phyloP scores from a whole-genome alignment of 2,329 filamentous ascomycete genomes.

The Fusarium brevicatenulatum region DNA sequence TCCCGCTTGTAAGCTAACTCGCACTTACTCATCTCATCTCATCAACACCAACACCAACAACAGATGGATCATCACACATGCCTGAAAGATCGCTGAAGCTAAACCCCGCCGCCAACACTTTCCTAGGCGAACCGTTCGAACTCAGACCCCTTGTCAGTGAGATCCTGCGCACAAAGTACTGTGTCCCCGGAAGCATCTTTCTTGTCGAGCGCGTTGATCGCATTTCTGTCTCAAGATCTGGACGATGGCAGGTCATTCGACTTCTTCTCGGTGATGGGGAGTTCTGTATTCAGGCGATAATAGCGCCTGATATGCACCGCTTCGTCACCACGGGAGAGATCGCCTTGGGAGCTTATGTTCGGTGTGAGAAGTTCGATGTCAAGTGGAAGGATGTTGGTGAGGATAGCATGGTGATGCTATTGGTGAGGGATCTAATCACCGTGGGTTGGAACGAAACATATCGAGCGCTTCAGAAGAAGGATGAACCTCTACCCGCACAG shows the following conservation, averaged over 20 bases:
- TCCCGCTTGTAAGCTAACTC: not conserved
- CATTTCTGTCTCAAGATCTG: slow-evolving; percentile 48
- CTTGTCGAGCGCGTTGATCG: slow-evolving; percentile 59
- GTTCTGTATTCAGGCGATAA: slow-evolving; percentile 64
- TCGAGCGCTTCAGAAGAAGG: slow-evolving; percentile 32
- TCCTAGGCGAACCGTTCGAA: slow-evolving; percentile 41
- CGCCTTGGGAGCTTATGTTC: slow-evolving; percentile 60
- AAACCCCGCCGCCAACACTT: slow-evolving; percentile 44
- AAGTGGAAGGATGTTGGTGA: slow-evolving; percentile 39
- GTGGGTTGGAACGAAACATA: slow-evolving; percentile 61
- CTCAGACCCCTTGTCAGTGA: slow-evolving; percentile 57
- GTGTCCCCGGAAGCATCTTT: slow-evolving; percentile 59
- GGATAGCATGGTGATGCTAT: slow-evolving; percentile 54
- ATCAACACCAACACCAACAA: not conserved
- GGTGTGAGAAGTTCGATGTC: slow-evolving; percentile 55
- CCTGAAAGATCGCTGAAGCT: slow-evolving; percentile 30
- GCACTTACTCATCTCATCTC: not conserved
- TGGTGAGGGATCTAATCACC: slow-evolving; percentile 56
- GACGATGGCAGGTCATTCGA: slow-evolving; percentile 57
- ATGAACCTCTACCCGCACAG: not conserved
- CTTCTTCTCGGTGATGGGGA: slow-evolving; percentile 64
- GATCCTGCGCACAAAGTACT: slow-evolving; percentile 60
- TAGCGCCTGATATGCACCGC: slow-evolving; percentile 58
- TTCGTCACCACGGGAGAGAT: slow-evolving; percentile 59
- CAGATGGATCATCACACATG: slow-evolving; percentile 40